phyloP scores from a whole-genome alignment of 1,284 basidiomycete genomes.

The Pseudozyma hubeiensis region DNA sequence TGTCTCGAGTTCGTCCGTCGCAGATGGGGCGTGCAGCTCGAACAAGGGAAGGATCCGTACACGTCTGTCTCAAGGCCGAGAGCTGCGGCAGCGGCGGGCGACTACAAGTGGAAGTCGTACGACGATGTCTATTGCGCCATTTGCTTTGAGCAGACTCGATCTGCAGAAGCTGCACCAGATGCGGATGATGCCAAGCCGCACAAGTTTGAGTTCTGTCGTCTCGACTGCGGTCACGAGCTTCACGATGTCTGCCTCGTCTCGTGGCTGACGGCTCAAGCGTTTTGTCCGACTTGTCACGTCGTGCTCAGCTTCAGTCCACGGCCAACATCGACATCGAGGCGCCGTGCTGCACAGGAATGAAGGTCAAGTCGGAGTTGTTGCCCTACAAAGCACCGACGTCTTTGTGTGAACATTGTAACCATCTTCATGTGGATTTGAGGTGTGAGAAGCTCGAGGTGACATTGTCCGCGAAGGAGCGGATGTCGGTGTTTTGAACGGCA shows the following conservation, averaged over 20 bases:
- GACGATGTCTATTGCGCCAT: conserved; percentile 52
- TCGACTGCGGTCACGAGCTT: conserved; percentile 57
- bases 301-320: conserved; percentile 48
- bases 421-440: not conserved
- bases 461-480: not conserved
- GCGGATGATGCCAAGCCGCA: not conserved
- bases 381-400: too few species aligned
- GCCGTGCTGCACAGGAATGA: conserved; percentile 8
- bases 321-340: not conserved
- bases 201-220: conserved; percentile 34
- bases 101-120: conserved; percentile 47
- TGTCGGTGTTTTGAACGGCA: conserved; percentile 28
- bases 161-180: not conserved
- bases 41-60: conserved; percentile 28
- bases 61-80: conserved; percentile 20
- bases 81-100: conserved; percentile 28
- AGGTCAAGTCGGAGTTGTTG: not conserved
- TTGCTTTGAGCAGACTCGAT: conserved; percentile 48
- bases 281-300: conserved; percentile 55
- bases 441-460: not conserved
- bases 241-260: conserved; percentile 54
- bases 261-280: conserved; percentile 53
- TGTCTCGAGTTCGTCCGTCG: conserved; percentile 56
- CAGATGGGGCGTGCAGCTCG: conserved; percentile 43
- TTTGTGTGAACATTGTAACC: too few species aligned